Base-by-base conservation (phyloP, 176 grass and related monocot genomes). In the Themeda triandra region DNA sequence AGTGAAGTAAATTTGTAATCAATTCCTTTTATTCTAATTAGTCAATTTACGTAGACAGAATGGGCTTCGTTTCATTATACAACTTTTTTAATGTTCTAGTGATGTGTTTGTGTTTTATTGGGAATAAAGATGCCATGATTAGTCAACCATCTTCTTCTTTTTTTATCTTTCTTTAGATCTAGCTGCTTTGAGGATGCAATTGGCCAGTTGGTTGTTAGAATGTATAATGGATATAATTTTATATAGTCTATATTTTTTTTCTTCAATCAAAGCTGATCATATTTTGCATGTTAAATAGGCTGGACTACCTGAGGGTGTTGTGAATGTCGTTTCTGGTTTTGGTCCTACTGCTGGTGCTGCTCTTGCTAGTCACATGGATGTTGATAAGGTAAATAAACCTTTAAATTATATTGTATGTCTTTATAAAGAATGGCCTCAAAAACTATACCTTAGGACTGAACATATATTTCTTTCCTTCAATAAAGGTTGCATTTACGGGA, bases 321-420 rank as follows among this genome's bases (percentile, higher is more conserved):
- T 99, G 42, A 99, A 96, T 79, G 75, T 99, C 11, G 31, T 99
- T 25, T 94, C 97, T 58, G 93, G 97, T 75, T 99, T 78, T 84
- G 97, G 97, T 54, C 97, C 97, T 44, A 94, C 93, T 78, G 97
- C 93, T 88, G 97, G 97, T 86, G 97, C 97, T 86, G 88, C 93
- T 83, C 85, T 99, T 92, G 91, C 97, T 82, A 91, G 93, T 77
- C 97, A 99, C 75, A 99, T 99, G 97, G 97, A 99, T 77, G 93
- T 99, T 39, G 97, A 99, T 81, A 99, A 99, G 97, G 93, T 95
- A 88, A 83, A 71, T 93, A 88, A 83, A 71, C n/a, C 3, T 71
- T 71, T 21, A 28, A 14, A 63, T 73, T 14, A n/a, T 76, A 58
- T 59, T 59, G 0, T 59, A 12, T 59, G 1, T 42, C 9, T 35